A percentile compares a stretch with the other conserved stretches of the same genome.
These are phyloP conservation scores for Pleurotus tuoliensis DNA, from an alignment of 768 basidiomycete genomes.

Conservation along the genomic window DNA sequence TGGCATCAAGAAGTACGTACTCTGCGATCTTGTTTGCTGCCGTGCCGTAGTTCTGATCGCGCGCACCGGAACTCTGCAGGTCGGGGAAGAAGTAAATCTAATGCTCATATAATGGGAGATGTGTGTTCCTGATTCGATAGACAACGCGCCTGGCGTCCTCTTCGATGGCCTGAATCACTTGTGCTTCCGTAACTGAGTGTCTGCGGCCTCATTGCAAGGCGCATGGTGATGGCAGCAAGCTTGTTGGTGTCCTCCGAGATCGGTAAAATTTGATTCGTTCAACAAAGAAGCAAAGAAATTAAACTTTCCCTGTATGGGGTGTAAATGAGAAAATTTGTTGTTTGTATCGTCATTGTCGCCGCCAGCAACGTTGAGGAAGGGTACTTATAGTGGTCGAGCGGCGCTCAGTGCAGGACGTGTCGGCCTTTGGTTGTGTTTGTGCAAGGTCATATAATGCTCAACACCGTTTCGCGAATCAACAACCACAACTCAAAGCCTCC, in stretches of 20 bases:
- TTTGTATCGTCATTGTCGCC: neutral
- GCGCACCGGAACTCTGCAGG: neutral
- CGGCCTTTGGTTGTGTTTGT: conserved; percentile 9
- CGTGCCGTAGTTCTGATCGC: neutral
- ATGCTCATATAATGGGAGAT: neutral
- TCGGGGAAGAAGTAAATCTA: conserved; percentile 13
- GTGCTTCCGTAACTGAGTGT: neutral
- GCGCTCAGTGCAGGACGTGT: conserved; percentile 1
- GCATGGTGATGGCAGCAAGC: conserved; percentile 7
- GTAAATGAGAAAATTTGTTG: neutral
- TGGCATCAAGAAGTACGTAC: conserved; percentile 84
- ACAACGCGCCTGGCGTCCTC: too few relatives aligned
- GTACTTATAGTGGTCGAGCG: neutral
- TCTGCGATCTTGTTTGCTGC: neutral
- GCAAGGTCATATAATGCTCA: conserved; percentile 7
- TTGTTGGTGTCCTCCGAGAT: conserved; percentile 1
- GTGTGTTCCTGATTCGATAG: neutral
- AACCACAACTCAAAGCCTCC: conserved; percentile 9
- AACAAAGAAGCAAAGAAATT: neutral
- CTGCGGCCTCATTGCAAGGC: conserved; percentile 2
- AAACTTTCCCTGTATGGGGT: neutral
- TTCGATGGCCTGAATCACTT: too few relatives aligned
- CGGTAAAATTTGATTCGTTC: neutral
- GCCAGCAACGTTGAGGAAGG: neutral
- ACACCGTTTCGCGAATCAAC: conserved; percentile 8